Conservation (phyloP, 129 eudicot species). For the Logfia minima region DNA sequence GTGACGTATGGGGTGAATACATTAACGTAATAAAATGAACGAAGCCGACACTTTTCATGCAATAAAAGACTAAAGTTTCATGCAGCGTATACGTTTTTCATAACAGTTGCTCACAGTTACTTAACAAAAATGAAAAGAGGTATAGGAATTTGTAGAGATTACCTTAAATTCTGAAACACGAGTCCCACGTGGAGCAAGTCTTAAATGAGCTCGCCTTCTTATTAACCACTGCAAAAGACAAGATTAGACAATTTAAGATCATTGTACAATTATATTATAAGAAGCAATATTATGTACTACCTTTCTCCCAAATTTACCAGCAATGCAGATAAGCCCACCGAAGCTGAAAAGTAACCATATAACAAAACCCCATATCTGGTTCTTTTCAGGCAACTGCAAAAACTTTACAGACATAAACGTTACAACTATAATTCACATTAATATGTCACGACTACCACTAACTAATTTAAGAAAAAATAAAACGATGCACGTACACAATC, state of each 20-base stretch:
- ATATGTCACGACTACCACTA: background rate
- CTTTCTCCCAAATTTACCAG: constrained; percentile 68
- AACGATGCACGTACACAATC: constrained; percentile 59
- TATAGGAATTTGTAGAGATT: constrained; percentile 11
- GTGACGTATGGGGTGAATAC: background rate
- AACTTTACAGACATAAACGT: constrained; percentile 12
- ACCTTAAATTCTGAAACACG: constrained; percentile 86
- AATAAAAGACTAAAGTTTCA: background rate
- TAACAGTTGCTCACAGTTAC: constrained; percentile 6
- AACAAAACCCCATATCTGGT: constrained; percentile 89
- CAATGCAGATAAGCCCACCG: constrained; percentile 83
- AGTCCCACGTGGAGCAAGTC: constrained; percentile 77
- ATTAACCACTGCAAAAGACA: constrained; percentile 71
- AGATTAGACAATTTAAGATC: background rate
- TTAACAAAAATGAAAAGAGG: background rate
- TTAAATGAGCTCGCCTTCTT: constrained; percentile 72
- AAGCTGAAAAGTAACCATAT: constrained; percentile 96
- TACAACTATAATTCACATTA: background rate
- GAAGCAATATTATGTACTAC: constrained; percentile 34
- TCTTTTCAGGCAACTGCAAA: constrained; percentile 88
- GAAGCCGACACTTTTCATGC: background rate
- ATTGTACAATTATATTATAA: constrained; percentile 2
- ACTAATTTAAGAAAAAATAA: background rate
- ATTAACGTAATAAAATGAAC: background rate
- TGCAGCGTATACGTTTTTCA: background rate